A percentile compares a stretch with the other conserved stretches of the same genome.
These are phyloP conservation scores for Macadamia integrifolia DNA, from an alignment of 164 flowering plant genomes.

Conservation along the genomic window DNA sequence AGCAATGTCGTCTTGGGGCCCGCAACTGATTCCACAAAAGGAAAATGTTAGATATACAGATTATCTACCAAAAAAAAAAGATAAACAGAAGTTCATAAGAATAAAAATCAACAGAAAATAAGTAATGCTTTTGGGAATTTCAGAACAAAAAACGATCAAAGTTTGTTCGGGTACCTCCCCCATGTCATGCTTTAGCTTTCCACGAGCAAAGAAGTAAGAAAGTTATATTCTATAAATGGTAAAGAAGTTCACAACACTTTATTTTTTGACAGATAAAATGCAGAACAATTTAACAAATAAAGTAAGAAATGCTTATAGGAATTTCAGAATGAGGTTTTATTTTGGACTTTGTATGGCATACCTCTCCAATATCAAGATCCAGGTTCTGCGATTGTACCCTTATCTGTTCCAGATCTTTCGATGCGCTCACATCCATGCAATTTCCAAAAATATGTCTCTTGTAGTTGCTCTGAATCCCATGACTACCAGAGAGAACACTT, in stretches of 20 bases:
- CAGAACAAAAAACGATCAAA: no score
- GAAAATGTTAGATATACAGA: neutral
- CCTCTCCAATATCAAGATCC: slow-evolving; percentile 47
- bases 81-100: no score
- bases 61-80: no score
- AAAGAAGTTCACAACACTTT: no score
- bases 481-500: slow-evolving; percentile 27
- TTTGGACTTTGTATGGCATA: slow-evolving; percentile 9
- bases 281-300: slow-evolving; percentile 1
- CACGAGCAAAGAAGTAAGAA: no score
- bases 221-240: no score
- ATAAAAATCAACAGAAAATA: no score
- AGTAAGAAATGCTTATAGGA: neutral
- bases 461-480: slow-evolving; percentile 39
- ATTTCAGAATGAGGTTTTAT: slow-evolving; percentile 2
- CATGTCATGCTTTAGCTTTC: no score
- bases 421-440: slow-evolving; percentile 22
- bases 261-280: neutral
- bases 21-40: slow-evolving; percentile 29
- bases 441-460: slow-evolving; percentile 22
- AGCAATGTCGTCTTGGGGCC: slow-evolving; percentile 74
- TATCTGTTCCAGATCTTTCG: slow-evolving; percentile 32
- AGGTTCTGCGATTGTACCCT: slow-evolving; percentile 43
- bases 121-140: no score
- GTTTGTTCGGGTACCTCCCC: no score